These are phyloP conservation scores for Persicaria maculosa DNA, from an alignment of 148 eudicot species.

Conservation along the genomic window DNA sequence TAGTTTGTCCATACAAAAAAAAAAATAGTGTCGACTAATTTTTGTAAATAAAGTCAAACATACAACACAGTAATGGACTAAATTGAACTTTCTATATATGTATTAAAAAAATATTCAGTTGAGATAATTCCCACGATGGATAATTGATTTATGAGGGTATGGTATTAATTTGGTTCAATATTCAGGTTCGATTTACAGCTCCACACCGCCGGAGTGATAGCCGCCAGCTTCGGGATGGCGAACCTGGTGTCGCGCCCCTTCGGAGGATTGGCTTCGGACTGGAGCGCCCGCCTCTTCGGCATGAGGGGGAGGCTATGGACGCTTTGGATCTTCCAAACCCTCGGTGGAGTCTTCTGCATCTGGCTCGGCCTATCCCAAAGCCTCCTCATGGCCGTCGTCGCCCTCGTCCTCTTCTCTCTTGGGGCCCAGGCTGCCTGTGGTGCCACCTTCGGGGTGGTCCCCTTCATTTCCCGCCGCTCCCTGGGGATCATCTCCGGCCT, in stretches of 20 bases:
- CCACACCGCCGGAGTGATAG: constrained; percentile 43
- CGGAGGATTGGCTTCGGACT: constrained; percentile 37
- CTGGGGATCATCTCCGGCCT: constrained; percentile 39
- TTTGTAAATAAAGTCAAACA: too few relatives aligned
- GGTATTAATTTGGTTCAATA: too few relatives aligned
- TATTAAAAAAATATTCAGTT: too few relatives aligned
- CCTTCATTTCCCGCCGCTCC: constrained; percentile 41
- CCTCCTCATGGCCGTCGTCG: constrained; percentile 24
- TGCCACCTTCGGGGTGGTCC: constrained; percentile 39
- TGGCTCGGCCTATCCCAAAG: constrained; percentile 30
- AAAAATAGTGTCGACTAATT: too few relatives aligned
- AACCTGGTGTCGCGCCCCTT: constrained; percentile 37
- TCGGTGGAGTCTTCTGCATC: constrained; percentile 36
- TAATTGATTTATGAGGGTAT: too few relatives aligned
- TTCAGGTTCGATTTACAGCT: constrained; percentile 27
- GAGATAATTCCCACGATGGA: too few relatives aligned
- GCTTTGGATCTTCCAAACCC: constrained; percentile 38
- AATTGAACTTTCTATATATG: too few relatives aligned
- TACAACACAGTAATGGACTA: too few relatives aligned
- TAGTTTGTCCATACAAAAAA: too few relatives aligned
- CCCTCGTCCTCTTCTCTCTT: constrained; percentile 39
- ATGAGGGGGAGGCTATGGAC: constrained; percentile 48
- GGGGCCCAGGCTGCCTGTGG: constrained; percentile 44
- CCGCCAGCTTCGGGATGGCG: constrained; percentile 43
- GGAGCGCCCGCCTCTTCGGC: constrained; percentile 31